Evolutionary conservation across 257 asterid genomes (phyloP).

Genomic region (Jacaranda mimosifolia): DNA sequence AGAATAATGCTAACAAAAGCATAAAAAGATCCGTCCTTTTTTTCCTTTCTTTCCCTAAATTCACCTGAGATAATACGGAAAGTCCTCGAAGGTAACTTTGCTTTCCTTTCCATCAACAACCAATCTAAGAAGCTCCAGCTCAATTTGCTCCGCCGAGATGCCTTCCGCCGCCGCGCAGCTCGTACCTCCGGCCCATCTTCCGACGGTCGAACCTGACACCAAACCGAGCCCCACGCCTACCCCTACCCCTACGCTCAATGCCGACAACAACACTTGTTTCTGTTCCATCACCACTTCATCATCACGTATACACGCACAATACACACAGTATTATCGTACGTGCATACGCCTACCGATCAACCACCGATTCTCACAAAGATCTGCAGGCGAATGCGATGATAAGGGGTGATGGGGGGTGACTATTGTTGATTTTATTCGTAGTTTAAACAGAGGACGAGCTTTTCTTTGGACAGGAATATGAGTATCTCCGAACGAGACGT

Average conservation of each 20-base stretch:
- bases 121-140: slow-evolving; percentile 69
- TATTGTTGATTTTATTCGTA: not conserved
- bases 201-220: slow-evolving; percentile 75
- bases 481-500: slow-evolving; percentile 53
- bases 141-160: slow-evolving; percentile 63
- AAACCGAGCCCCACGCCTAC: slow-evolving; percentile 86
- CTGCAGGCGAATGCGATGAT: slow-evolving; percentile 33
- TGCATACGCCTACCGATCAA: not conserved
- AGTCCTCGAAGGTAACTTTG: slow-evolving; percentile 66
- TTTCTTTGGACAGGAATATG: slow-evolving; percentile 29
- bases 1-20: not conserved
- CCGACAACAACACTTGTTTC: slow-evolving; percentile 79
- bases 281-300: slow-evolving; percentile 70
- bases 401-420: slow-evolving; percentile 11
- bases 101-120: slow-evolving; percentile 67
- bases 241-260: slow-evolving; percentile 91
- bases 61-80: slow-evolving; percentile 92
- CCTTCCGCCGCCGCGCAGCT: slow-evolving; percentile 48
- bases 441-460: not conserved
- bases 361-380: slow-evolving; percentile 33
- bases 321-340: not conserved
- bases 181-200: slow-evolving; percentile 60
- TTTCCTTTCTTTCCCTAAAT: not conserved
- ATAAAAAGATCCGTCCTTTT: not conserved
- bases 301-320: not conserved